phyloP scores from a whole-genome alignment of 1,139 yeast species.

The Geotrichum reessii region DNA sequence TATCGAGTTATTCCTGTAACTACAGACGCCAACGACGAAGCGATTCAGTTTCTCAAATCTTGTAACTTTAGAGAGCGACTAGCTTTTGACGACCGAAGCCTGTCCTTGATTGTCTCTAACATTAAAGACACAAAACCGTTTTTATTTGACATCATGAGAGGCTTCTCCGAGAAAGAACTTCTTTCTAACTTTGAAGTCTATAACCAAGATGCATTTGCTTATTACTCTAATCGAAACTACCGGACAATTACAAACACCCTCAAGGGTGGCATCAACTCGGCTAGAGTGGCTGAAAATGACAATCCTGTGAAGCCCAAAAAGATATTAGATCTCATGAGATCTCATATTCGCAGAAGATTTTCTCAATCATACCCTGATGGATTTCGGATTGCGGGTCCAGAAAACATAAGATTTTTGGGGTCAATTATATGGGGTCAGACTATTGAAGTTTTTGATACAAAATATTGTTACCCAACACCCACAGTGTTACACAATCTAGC shows the following conservation, averaged over 20 bases:
- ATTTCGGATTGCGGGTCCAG: background rate
- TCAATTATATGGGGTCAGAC: no score
- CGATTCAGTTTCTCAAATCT: constrained; percentile 9
- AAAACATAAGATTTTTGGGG: no score
- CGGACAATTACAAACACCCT: constrained; percentile 7
- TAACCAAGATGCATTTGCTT: constrained; percentile 28
- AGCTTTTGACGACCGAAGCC: constrained; percentile 8
- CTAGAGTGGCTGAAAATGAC: constrained; percentile 3
- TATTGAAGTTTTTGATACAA: background rate
- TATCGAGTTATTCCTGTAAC: constrained; percentile 28
- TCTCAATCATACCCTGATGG: constrained; percentile 14
- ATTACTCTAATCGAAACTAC: constrained; percentile 23
- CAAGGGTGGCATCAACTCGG: constrained; percentile 7
- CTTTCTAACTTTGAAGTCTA: constrained; percentile 26
- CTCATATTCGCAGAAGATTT: constrained; percentile 14
- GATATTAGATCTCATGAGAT: constrained; percentile 5
- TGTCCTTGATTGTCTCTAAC: constrained; percentile 9
- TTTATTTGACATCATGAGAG: constrained; percentile 25
- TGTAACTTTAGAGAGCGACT: constrained; percentile 9
- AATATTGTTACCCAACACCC: constrained; percentile 12
- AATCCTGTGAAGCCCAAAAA: constrained; percentile 3
- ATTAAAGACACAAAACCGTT: constrained; percentile 23
- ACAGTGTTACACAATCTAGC: constrained; percentile 12
- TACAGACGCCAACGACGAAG: constrained; percentile 12
- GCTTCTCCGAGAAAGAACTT: constrained; percentile 19